Evolutionary conservation across 805 yeast species (phyloP).

Genomic region (Wickerhamiella alocasiicola): DNA sequence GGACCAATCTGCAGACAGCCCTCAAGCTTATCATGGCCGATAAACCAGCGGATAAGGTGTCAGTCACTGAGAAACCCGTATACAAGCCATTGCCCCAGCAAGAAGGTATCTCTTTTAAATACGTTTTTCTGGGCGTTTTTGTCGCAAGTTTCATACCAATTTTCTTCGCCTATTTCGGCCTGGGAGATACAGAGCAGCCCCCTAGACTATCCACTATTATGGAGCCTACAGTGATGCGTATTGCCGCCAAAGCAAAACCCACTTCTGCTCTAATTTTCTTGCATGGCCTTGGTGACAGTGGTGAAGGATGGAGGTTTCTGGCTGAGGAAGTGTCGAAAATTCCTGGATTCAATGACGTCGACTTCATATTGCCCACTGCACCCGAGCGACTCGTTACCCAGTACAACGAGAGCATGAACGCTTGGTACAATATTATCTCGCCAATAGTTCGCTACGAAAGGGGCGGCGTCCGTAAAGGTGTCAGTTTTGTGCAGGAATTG

Average conservation of each 20-base stretch:
- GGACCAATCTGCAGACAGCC: too few species aligned
- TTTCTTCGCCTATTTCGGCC: neutral
- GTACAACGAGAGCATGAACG: slow-evolving; percentile 56
- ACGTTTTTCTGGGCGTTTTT: neutral
- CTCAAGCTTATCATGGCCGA: too few species aligned
- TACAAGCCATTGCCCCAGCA: neutral
- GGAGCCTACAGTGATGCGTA: neutral
- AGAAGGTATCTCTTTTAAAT: neutral
- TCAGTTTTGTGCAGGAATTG: slow-evolving; percentile 22
- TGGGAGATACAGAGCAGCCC: neutral
- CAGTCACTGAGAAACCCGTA: neutral
- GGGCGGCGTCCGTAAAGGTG: slow-evolving; percentile 28
- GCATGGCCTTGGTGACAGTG: slow-evolving; percentile 90
- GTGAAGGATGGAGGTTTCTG: slow-evolving; percentile 77
- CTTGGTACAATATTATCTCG: slow-evolving; percentile 68
- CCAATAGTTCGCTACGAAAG: slow-evolving; percentile 14
- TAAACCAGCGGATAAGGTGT: too few species aligned
- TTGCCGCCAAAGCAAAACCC: neutral
- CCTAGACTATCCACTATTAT: neutral
- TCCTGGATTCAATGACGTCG: slow-evolving; percentile 39
- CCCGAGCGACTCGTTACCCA: slow-evolving; percentile 58
- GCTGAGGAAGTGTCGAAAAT: slow-evolving; percentile 43
- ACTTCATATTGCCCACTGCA: slow-evolving; percentile 85
- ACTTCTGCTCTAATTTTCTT: slow-evolving; percentile 40
- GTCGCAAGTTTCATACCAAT: neutral